These are phyloP conservation scores for Mortierella sp. DNA, from an alignment of 371 early-diverging fungal species.

Conservation along the genomic window DNA sequence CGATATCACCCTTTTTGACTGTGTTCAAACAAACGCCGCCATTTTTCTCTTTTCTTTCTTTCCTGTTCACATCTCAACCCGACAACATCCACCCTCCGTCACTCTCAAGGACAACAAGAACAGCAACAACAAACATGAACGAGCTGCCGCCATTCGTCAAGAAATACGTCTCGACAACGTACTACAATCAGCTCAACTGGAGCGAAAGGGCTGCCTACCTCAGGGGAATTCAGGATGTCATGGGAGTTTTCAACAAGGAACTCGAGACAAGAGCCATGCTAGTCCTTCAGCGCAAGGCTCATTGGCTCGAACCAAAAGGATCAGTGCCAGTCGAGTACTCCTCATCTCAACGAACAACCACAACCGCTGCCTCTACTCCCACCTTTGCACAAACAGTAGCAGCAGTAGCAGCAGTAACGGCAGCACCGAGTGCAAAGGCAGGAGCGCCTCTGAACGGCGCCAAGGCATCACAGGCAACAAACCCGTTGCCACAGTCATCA, in stretches of 20 bases:
- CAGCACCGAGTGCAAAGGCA: background rate
- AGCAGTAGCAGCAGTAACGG: background rate
- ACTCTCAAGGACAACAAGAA: background rate
- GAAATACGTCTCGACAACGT: background rate
- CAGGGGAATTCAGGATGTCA: conserved; percentile 8
- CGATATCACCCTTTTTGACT: too few species aligned
- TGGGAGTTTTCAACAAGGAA: background rate
- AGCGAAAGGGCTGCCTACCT: background rate
- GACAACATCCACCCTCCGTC: background rate
- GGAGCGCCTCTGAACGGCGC: background rate
- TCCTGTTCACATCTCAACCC: background rate
- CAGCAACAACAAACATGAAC: background rate
- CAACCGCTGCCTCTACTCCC: background rate
- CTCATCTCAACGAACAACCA: background rate
- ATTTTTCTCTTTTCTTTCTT: background rate
- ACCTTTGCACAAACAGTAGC: background rate
- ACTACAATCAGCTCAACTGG: background rate
- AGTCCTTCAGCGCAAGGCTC: background rate
- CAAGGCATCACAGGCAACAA: background rate
- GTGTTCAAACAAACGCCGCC: background rate
- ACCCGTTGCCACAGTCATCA: background rate
- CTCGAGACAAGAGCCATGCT: background rate
- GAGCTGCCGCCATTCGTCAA: background rate
- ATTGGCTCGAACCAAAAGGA: conserved; percentile 5
- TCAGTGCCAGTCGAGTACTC: background rate